Conservation (phyloP, 2,329 filamentous ascomycete genomes). For the Ampelomyces quisqualis region DNA sequence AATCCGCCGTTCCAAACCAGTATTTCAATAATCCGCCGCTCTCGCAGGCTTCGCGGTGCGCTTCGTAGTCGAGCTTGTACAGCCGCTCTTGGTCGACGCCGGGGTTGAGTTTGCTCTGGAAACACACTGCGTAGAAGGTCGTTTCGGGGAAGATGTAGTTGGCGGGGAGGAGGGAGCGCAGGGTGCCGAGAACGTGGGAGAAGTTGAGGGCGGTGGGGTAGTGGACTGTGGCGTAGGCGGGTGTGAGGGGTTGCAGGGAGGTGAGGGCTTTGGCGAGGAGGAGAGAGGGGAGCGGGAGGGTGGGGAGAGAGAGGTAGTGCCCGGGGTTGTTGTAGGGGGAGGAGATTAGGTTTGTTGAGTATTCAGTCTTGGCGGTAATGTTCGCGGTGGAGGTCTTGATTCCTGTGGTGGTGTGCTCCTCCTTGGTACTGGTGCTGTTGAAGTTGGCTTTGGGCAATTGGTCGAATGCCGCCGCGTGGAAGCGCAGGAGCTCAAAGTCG, state of each 20-base stretch:
- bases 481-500: slow-evolving; percentile 38
- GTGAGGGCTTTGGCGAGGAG: slow-evolving; percentile 72
- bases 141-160: slow-evolving; percentile 58
- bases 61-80: slow-evolving; percentile 71
- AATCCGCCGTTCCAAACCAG: slow-evolving; percentile 81
- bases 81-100: slow-evolving; percentile 68
- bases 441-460: slow-evolving; percentile 20
- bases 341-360: slow-evolving; percentile 56
- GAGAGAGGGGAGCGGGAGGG: slow-evolving; percentile 64
- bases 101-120: slow-evolving; percentile 70
- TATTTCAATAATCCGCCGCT: slow-evolving; percentile 87
- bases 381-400: too few species aligned
- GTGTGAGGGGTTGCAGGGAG: slow-evolving; percentile 60
- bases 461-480: slow-evolving; percentile 34
- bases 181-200: slow-evolving; percentile 59
- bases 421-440: neutral
- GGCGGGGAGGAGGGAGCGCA: slow-evolving; percentile 56
- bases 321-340: slow-evolving; percentile 73
- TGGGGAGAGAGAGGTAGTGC: slow-evolving; percentile 72
- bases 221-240: slow-evolving; percentile 73
- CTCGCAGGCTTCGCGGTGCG: slow-evolving; percentile 75
- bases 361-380: too few species aligned
- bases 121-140: slow-evolving; percentile 81
- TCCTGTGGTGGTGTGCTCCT: too few species aligned
- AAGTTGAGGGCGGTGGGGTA: slow-evolving; percentile 81